Evolutionary conservation across 1,139 yeast species (phyloP).

Genomic region (Candida tunisiensis): DNA sequence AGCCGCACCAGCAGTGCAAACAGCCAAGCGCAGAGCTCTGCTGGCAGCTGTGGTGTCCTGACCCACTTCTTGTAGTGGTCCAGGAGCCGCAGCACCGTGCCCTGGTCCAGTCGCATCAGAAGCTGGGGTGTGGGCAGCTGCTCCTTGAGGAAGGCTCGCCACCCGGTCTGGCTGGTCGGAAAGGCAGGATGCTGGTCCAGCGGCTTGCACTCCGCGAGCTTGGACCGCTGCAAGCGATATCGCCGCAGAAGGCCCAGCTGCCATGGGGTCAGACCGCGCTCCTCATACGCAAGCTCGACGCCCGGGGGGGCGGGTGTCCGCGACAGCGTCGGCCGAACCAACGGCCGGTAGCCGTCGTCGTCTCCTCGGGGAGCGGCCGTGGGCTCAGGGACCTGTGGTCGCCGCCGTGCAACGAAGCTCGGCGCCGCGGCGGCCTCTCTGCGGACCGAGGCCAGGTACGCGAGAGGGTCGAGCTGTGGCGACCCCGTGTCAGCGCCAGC

Average conservation of each 20-base stretch:
- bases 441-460: conserved; percentile 10
- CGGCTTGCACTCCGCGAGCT: conserved; percentile 6
- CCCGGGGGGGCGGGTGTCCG: too few species aligned
- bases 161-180: conserved; percentile 4
- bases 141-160: too few species aligned
- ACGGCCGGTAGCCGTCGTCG: neutral
- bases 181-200: conserved; percentile 5
- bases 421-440: conserved; percentile 9
- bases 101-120: conserved; percentile 5
- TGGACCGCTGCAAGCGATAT: too few species aligned
- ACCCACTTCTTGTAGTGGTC: conserved; percentile 6
- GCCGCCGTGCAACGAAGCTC: too few species aligned
- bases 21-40: conserved; percentile 19
- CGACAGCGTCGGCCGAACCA: neutral
- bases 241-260: too few species aligned
- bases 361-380: conserved; percentile 3
- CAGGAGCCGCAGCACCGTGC: conserved; percentile 4
- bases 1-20: conserved; percentile 21
- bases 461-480: too few species aligned
- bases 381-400: conserved; percentile 3
- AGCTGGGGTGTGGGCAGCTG: too few species aligned
- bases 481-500: conserved; percentile 1
- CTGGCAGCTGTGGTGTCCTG: neutral
- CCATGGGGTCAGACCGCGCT: too few species aligned
- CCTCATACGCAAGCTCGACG: too few species aligned